Evolutionary conservation across 805 yeast genomes (phyloP).

Genomic region (Saturnispora saitoi): DNA sequence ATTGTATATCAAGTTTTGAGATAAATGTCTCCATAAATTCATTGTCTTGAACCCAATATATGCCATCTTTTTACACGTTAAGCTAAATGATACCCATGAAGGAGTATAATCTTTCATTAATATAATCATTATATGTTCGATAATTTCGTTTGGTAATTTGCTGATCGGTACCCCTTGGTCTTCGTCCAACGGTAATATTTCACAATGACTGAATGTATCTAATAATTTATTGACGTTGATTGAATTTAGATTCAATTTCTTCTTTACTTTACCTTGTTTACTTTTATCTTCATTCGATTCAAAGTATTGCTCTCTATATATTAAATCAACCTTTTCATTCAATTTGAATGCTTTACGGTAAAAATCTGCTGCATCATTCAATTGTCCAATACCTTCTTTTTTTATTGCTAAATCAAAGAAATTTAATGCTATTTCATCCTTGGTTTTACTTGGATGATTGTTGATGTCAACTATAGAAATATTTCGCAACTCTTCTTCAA

Average conservation of each 20-base stretch:
- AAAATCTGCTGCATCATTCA: constrained; percentile 72
- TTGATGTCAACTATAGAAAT: constrained; percentile 21
- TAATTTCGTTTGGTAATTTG: constrained; percentile 49
- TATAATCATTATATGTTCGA: constrained; percentile 41
- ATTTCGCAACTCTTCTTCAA: constrained; percentile 20
- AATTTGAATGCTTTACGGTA: constrained; percentile 66
- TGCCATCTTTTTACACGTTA: constrained; percentile 51
- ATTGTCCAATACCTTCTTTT: constrained; percentile 62
- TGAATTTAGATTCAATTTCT: constrained; percentile 23
- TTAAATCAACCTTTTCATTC: constrained; percentile 51
- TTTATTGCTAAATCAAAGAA: constrained; percentile 63
- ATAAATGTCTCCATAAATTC: constrained; percentile 42
- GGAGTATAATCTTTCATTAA: constrained; percentile 44
- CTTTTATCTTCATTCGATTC: constrained; percentile 16
- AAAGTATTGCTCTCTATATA: constrained; percentile 50
- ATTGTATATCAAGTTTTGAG: constrained; percentile 40
- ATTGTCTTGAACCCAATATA: constrained; percentile 47
- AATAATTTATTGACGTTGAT: constrained; percentile 37
- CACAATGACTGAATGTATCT: constrained; percentile 27
- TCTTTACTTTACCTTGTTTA: constrained; percentile 12
- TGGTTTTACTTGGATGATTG: constrained; percentile 24
- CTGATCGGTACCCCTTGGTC: constrained; percentile 35
- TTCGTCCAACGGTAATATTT: constrained; percentile 23
- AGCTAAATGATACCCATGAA: constrained; percentile 54
- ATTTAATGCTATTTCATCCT: constrained; percentile 42